Evolutionary conservation across 306 rosid species (phyloP).

Genomic region (Vigna mungo): DNA sequence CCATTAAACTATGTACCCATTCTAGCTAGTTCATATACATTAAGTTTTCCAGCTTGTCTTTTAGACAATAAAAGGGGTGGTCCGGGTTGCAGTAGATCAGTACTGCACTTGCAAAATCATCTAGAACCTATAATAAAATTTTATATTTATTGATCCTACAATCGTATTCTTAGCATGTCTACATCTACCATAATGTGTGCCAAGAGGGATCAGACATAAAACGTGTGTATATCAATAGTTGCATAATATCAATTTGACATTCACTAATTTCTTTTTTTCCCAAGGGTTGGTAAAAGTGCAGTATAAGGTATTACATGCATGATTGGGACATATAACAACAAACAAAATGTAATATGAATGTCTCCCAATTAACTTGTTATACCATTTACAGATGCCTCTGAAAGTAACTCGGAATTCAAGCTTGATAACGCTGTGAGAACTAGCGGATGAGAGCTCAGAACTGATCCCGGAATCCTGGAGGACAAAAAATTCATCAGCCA

Average conservation of each 20-base stretch:
- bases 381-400: slow-evolving; percentile 99
- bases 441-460: slow-evolving; percentile 91
- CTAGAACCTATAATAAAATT: background rate
- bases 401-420: slow-evolving; percentile 86
- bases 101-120: background rate
- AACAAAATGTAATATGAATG: slow-evolving; percentile 4
- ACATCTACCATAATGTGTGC: background rate
- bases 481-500: slow-evolving; percentile 16
- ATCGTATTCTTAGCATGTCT: background rate
- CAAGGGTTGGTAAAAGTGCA: background rate
- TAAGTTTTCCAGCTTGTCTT: background rate
- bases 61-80: background rate
- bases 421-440: slow-evolving; percentile 92
- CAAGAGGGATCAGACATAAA: background rate
- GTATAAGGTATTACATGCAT: background rate
- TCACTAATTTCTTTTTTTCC: background rate
- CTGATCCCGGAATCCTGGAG: slow-evolving; percentile 90
- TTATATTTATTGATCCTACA: too few relatives aligned
- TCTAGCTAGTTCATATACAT: too few relatives aligned
- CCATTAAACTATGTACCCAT: background rate
- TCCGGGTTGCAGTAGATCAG: background rate
- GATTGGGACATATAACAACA: background rate
- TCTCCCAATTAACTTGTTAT: slow-evolving; percentile 42
- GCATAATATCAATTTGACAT: background rate
- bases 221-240: background rate